These are phyloP conservation scores for Neopestalotiopsis sp. DNA, from an alignment of 2,329 filamentous ascomycete genomes.

Conservation along the genomic window DNA sequence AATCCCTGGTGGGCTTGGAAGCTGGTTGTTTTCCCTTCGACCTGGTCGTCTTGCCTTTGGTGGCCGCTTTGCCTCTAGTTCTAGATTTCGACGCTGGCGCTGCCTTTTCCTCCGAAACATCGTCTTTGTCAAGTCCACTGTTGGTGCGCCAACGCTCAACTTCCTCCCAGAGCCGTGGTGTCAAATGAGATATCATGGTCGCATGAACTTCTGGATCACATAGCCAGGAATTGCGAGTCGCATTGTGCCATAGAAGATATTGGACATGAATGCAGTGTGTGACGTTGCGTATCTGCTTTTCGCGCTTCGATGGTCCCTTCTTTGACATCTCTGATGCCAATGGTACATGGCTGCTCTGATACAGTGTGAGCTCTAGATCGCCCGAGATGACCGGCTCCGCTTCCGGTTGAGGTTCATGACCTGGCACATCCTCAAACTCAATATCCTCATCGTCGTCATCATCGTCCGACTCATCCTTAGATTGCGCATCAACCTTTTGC, in stretches of 20 bases:
- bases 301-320: constrained; percentile 85
- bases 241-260: constrained; percentile 87
- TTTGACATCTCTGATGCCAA: constrained; percentile 70
- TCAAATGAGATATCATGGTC: constrained; percentile 76
- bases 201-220: constrained; percentile 79
- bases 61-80: constrained; percentile 41
- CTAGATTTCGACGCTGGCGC: constrained; percentile 32
- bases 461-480: constrained; percentile 33
- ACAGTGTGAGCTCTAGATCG: constrained; percentile 77
- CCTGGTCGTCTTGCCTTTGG: constrained; percentile 43
- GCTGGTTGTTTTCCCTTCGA: constrained; percentile 30
- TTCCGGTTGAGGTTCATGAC: constrained; percentile 43
- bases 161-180: constrained; percentile 71
- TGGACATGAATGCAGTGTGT: constrained; percentile 92
- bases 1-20: constrained; percentile 62
- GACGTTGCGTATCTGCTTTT: constrained; percentile 76
- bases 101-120: constrained; percentile 35
- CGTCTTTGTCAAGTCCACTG: constrained; percentile 63
- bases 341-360: constrained; percentile 62
- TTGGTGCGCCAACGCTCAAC: constrained; percentile 74
- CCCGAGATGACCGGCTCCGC: constrained; percentile 60
- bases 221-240: constrained; percentile 82
- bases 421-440: constrained; percentile 64
- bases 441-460: constrained; percentile 68
- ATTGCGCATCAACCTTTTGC: constrained; percentile 40